These are phyloP conservation scores for Pseudogymnoascus sp. DNA, from an alignment of 2,329 filamentous ascomycete species.

Conservation along the genomic window DNA sequence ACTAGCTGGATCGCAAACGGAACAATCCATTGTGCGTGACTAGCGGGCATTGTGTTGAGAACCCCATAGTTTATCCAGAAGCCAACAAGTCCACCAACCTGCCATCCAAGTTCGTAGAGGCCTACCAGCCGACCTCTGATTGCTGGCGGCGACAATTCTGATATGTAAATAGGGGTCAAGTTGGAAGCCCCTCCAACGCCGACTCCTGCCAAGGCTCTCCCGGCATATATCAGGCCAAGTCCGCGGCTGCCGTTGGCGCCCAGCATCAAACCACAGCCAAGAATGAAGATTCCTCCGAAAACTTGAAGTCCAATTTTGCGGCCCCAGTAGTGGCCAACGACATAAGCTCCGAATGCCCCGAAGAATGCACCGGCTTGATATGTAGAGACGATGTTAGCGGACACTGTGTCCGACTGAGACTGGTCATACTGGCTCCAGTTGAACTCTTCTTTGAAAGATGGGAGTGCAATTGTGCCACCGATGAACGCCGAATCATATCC, in stretches of 20 bases:
- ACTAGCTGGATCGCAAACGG: constrained; percentile 58
- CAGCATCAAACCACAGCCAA: constrained; percentile 67
- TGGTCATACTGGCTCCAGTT: constrained; percentile 42
- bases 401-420: constrained; percentile 48
- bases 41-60: constrained; percentile 38
- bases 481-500: constrained; percentile 63
- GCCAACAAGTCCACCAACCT: constrained; percentile 54
- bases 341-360: constrained; percentile 62
- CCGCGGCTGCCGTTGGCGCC: constrained; percentile 53
- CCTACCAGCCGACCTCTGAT: constrained; percentile 57
- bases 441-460: constrained; percentile 64
- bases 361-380: constrained; percentile 83
- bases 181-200: constrained; percentile 56
- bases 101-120: constrained; percentile 59
- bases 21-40: constrained; percentile 52
- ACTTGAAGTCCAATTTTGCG: constrained; percentile 55
- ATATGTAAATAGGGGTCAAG: constrained; percentile 55
- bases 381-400: constrained; percentile 69
- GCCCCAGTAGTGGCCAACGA: constrained; percentile 57
- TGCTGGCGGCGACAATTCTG: constrained; percentile 52
- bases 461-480: constrained; percentile 63
- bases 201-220: constrained; percentile 54
- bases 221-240: constrained; percentile 54
- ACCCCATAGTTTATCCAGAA: constrained; percentile 62
- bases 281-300: constrained; percentile 54